Base-by-base conservation (phyloP, 257 asterid species). In the Solanum sejunctum region DNA sequence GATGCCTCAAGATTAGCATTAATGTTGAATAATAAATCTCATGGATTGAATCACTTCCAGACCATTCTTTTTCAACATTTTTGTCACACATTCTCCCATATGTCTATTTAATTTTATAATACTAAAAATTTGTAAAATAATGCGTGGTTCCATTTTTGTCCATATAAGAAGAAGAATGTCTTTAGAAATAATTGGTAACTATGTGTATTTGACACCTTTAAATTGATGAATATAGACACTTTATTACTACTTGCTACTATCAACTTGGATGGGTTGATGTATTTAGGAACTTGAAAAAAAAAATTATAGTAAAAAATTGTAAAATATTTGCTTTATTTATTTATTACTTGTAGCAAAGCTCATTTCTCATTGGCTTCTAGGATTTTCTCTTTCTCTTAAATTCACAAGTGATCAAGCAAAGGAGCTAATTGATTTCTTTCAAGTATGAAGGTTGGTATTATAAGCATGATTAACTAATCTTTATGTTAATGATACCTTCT, bases 331-430 rank as follows among this genome's bases (percentile, higher is more conserved):
- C 41, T 36, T 36, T 36, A 36, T 36, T 36, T 36, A 36, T 36
- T 36, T 36, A 36, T 36, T 36, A 86, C 83, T 75, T 84, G 36
- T 87, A 84, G 93, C 90, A 90, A 85, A 87, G 87, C 90, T 90
- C 87, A 88, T 85, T 84, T 88, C 90, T 91, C 89, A 88, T 91
- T 93, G 95, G 95, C 91, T 91, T 87, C 91, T 89, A 89, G 89
- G 89, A 88, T 89, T 91, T 88, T 84, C 91, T 89, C 43, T n/a
- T n/a, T n/a, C n/a, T n/a, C n/a, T n/a, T n/a, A 67, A 67, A 2
- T 39, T 69, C 28, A 69, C 0, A 69, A 5, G 52, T 69, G 78
- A 36, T 69, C 77, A 69, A 15, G 39, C 63, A 51, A 15, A 51
- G 82, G 5, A 20, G 3, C 58, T 64, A 26, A 7, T 13, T 64